Evolutionary conservation across 441 rosid species (phyloP).

Genomic region (Populus hybrid): DNA sequence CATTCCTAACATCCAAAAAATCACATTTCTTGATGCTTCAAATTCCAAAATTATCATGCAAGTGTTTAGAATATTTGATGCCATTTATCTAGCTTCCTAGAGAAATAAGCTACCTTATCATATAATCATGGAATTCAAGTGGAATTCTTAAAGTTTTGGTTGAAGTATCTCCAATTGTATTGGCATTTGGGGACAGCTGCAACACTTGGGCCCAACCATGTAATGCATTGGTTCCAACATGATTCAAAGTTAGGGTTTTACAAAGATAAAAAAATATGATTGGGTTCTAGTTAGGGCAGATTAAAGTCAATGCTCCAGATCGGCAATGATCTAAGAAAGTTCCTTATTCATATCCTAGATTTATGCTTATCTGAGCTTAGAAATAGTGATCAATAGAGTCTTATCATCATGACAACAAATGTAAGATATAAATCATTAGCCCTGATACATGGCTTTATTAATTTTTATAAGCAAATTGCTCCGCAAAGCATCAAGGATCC

Average conservation of each 20-base stretch:
- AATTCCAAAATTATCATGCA: constrained; percentile 84
- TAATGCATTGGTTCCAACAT: constrained; percentile 72
- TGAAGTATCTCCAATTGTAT: constrained; percentile 48
- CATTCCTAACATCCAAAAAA: constrained; percentile 63
- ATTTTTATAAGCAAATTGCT: constrained; percentile 72
- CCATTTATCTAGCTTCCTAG: constrained; percentile 82
- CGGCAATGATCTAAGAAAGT: constrained; percentile 65
- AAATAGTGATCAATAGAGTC: constrained; percentile 87
- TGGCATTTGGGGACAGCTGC: constrained; percentile 72
- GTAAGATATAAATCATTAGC: constrained; percentile 67
- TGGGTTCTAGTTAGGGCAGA: constrained; percentile 66
- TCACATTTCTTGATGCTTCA: constrained; percentile 91
- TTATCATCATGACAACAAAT: constrained; percentile 82
- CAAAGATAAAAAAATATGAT: constrained; percentile 71
- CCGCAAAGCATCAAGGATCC: constrained; percentile 81
- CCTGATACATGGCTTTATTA: constrained; percentile 45
- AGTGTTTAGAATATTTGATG: constrained; percentile 65
- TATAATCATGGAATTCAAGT: too few relatives aligned
- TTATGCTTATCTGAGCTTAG: constrained; percentile 94
- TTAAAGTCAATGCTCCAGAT: constrained; percentile 71
- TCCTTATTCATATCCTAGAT: constrained; percentile 89
- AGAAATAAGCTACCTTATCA: constrained; percentile 70
- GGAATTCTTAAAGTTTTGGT: constrained; percentile 81
- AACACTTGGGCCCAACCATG: constrained; percentile 89
- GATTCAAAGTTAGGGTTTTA: constrained; percentile 86